phyloP scores from a whole-genome alignment of 495 filamentous ascomycete species.

The Margaritispora aquatica region DNA sequence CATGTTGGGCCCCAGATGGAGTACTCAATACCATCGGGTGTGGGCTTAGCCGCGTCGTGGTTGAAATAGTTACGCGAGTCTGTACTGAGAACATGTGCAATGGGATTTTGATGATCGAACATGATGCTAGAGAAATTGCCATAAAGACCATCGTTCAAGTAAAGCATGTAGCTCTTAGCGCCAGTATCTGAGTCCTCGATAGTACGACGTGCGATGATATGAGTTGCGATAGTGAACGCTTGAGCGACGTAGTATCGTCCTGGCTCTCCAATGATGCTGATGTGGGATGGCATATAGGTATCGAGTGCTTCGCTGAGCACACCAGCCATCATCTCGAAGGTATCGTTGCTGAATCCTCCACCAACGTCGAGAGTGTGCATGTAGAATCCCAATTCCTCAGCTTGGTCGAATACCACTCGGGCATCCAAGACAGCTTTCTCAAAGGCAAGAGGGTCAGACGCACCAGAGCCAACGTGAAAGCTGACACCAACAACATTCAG shows the following conservation, averaged over 20 bases:
- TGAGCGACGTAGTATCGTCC: constrained; percentile 89
- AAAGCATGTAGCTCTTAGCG: constrained; percentile 80
- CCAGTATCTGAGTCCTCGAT: constrained; percentile 51
- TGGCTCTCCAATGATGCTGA: constrained; percentile 92
- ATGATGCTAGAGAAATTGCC: constrained; percentile 99
- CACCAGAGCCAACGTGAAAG: constrained; percentile 96
- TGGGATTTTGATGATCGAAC: constrained; percentile 93
- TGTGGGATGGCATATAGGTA: constrained; percentile 73
- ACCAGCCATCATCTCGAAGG: constrained; percentile 83
- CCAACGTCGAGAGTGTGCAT: constrained; percentile 90
- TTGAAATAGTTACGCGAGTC: constrained; percentile 46
- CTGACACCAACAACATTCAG: constrained; percentile 94
- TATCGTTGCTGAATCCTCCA: constrained; percentile 83
- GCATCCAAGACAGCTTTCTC: constrained; percentile 86
- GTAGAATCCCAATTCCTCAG: constrained; percentile 65
- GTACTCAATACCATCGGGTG: constrained; percentile 54
- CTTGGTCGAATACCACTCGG: constrained; percentile 84
- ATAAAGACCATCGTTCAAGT: constrained; percentile 94
- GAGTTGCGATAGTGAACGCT: constrained; percentile 90
- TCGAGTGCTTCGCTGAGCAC: constrained; percentile 78
- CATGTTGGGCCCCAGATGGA: constrained; percentile 98
- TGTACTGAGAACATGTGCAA: constrained; percentile 70
- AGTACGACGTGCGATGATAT: constrained; percentile 92
- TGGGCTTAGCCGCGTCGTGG: constrained; percentile 26
- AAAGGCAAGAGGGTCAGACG: constrained; percentile 84